A percentile compares a stretch with the other conserved stretches of the same genome.
phyloP scores from a whole-genome alignment of 129 eudicot genomes.

The Helianthus annuus region HanXRQr2.0-SUNRISE NC_035444.2:42325625-42326124 shows the following conservation, averaged over 20 bases:
- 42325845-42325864: slow-evolving; percentile 39
- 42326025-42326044: neutral
- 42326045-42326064: neutral
- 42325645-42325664: slow-evolving; percentile 30
- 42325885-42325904: slow-evolving; percentile 94
- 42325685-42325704: slow-evolving; percentile 66
- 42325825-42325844: slow-evolving; percentile 54
- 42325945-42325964: slow-evolving; percentile 89
- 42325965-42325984: slow-evolving; percentile 92
- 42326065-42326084: no score
- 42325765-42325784: slow-evolving; percentile 60
- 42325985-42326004: slow-evolving; percentile 56
- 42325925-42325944: slow-evolving; percentile 97
- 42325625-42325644: slow-evolving; percentile 49
- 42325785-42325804: slow-evolving; percentile 66
- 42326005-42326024: neutral
- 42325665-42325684: slow-evolving; percentile 57
- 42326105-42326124: no score
- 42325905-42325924: slow-evolving; percentile 94
- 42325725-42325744: slow-evolving; percentile 65
- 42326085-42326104: no score
- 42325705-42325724: slow-evolving; percentile 68
- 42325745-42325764: slow-evolving; percentile 47
- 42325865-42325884: slow-evolving; percentile 70
- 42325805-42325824: slow-evolving; percentile 55